A percentile compares a stretch with the other conserved stretches of the same genome.
These are phyloP conservation scores for Globisporangium nunn DNA, from an alignment of 352 stramenopile species.

Conservation along the genomic window DNA sequence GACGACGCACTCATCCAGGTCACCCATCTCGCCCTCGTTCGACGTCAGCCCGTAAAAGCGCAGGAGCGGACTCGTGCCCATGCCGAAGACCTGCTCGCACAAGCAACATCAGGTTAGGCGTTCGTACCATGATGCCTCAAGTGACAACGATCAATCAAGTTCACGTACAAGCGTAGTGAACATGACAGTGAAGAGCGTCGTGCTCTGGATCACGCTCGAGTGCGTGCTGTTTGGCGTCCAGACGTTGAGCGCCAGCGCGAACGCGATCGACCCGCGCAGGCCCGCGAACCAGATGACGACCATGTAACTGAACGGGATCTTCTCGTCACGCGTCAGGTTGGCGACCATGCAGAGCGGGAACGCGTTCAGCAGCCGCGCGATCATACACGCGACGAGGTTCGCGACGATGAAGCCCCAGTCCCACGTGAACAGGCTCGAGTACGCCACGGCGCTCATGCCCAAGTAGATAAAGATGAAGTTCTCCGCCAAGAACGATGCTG, in stretches of 20 bases:
- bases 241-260: constrained; percentile 77
- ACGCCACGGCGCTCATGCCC: constrained; percentile 78
- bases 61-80: constrained; percentile 63
- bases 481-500: constrained; percentile 73
- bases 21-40: constrained; percentile 26
- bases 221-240: constrained; percentile 47
- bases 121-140: background rate
- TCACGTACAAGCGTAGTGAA: constrained; percentile 61
- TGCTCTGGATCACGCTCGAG: constrained; percentile 67
- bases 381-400: constrained; percentile 58
- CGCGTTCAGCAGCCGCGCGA: constrained; percentile 63
- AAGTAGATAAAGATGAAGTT: constrained; percentile 89
- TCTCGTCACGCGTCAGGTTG: constrained; percentile 57
- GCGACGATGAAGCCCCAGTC: constrained; percentile 79
- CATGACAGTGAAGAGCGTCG: constrained; percentile 77
- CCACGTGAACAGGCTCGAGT: constrained; percentile 73
- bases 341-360: constrained; percentile 76
- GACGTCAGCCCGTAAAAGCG: constrained; percentile 47
- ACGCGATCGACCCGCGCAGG: constrained; percentile 90
- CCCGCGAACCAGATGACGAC: constrained; percentile 91
- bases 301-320: constrained; percentile 75
- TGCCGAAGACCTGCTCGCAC: constrained; percentile 51
- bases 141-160: background rate
- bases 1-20: constrained; percentile 42
- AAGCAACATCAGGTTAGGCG: constrained; percentile 3